Evolutionary conservation across 768 basidiomycete genomes (phyloP), one percentile per base, ranked within the genome.

Genomic region (Lactarius psammicola): DNA sequence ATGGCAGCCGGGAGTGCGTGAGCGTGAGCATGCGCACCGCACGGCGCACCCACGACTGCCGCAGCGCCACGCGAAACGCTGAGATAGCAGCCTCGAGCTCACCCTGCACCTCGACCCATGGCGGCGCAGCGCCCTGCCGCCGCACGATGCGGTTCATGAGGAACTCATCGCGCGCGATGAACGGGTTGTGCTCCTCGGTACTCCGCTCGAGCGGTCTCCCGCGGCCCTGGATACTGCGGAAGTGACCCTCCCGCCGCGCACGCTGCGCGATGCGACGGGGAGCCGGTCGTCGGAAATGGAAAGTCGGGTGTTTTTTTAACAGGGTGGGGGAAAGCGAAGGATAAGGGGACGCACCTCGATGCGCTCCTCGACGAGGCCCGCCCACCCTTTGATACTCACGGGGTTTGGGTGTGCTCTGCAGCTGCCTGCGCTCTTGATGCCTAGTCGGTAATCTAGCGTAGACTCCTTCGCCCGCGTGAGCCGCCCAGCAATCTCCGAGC

Each of bases 121-220:
- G 88, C 34, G 92, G 93, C 4, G 85, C 84, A 7, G 88, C 89
- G n/a, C 89, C 91, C 68, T 92, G 88, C 58, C 85, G 80, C 72
- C 91, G 87, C 8, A 94, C 83, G 64, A 93, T 92, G 15, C 92
- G 85, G 70, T 94, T 95, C 87, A 94, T 87, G 56, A 94, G 78
- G 70, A 88, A 90, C 72, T 94, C 92, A 69, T 90, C 89, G 9
- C 88, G 80, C 8, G 82, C 83, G 65, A 95, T 87, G 75, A 84
- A 86, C 13, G 84, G 85, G 70, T 87, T 87, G n/a, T 75, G 73
- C 66, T 85, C 83, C 30, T 84, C 82, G 1, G 70, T 74, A 57
- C 78, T 73, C 44, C 74, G 71, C 1, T 72, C 69, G 5, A 87
- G 75, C 1, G 85, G 86, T 72, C 81, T 78, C 0, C 85, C 85